Evolutionary conservation across 805 yeast genomes (phyloP), one percentile per base, ranked within the genome.

Genomic region (Wickerhamomyces silvicola): DNA sequence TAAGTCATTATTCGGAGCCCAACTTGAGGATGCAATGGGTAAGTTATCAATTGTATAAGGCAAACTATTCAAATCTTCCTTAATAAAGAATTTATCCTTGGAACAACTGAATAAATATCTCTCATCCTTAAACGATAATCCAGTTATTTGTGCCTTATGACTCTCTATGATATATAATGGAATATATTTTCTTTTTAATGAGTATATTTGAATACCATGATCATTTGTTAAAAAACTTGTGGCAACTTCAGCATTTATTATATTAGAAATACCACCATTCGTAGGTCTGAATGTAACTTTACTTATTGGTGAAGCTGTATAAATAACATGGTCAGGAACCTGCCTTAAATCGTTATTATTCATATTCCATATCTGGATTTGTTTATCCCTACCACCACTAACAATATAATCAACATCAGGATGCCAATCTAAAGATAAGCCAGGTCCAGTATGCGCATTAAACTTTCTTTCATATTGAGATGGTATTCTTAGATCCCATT

Each of bases 311-410:
- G 81, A 81, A 7, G 92, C 78, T 1, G 94, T 75, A 42, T 72
- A 69, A 10, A 90, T 70, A 10, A 78, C 78, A 42, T 72, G 71
- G 21, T 84, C 90, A 0, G 97, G 95, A 4, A 59, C 48, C 28
- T 55, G 53, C 28, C 67, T 35, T 38, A 46, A 13, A 33, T 48
- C 68, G 22, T 52, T 59, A 1, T 60, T 44, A 9, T 55, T 50
- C 69, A 75, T 60, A 46, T 72, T 80, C 90, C 94, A 85, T 4
- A 82, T 75, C 39, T 82, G 85, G 22, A 82, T 65, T 43, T 78
- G 79, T 32, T 81, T 80, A 57, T 92, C 98, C 46, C 97, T 68
- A 7, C 98, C 98, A 11, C 97, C 97, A 14, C 95, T 84, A 5
- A 80, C 78, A 14, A 92, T 71, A 46, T 79, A 83, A 41, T 88